Base-by-base conservation (phyloP, 2,329 filamentous ascomycete genomes). In the Thermoascus crustaceus region DNA sequence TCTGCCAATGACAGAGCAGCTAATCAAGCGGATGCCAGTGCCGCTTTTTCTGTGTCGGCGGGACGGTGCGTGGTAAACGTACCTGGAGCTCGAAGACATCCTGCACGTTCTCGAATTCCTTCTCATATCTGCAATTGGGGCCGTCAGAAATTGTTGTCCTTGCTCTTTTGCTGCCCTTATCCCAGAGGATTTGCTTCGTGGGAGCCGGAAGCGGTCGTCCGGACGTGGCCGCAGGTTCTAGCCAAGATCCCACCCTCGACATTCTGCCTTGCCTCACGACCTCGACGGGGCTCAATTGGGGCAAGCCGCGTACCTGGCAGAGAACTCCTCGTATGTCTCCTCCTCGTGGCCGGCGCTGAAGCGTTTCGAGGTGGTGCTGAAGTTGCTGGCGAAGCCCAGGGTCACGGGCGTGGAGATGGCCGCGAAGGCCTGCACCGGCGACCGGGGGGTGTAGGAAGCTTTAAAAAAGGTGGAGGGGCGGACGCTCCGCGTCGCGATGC, bases 21-120 rank as follows among this genome's bases (percentile, higher is more conserved):
- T 27, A 23, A 38, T 36, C 34, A 32, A 32, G 38, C 37, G 35
- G 40, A 38, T 31, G 40, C 32, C 34, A 37, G n/a, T 24, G 32
- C 29, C 38, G 45, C 36, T 34, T 34, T 40, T 41, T 43, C 42
- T 38, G 35, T 37, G 33, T 36, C 30, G 30, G 38, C 29, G 31
- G 39, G 35, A 35, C 39, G 33, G 29, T 33, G 33, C 29, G 37
- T 34, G 30, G 33, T 38, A 30, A 41, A 63, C 75, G 61, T 80
- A 94, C 88, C 86, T 95, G 88, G 61, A 98, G 86, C 80, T 98
- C 91, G 68, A 98, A 98, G 61, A 96, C 89, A 72, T 98, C 91
- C 71, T 96, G 86, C 50, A 98, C 91, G 60, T 71, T 69, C 46
- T 98, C 89, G 62, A 98, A 98, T 72, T 98, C 91, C 79, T 95